Evolutionary conservation across 257 asterid genomes (phyloP).

Genomic region (Paulownia fortunei): DNA sequence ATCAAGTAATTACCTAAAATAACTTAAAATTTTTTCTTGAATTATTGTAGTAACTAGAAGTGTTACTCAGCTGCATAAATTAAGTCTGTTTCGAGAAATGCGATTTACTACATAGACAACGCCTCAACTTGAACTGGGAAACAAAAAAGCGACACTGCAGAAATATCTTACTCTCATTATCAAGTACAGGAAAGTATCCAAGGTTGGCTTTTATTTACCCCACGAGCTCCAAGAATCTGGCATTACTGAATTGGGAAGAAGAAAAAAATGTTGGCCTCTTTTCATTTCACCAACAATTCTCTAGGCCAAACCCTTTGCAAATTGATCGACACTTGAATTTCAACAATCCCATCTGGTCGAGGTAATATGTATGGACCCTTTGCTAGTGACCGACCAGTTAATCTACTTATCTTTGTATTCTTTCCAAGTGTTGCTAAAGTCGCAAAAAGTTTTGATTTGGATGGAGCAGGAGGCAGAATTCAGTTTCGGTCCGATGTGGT

Average conservation of each 20-base stretch:
- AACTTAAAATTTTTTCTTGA: no score
- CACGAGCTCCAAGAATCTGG: conserved; percentile 16
- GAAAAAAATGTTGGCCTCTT: conserved; percentile 36
- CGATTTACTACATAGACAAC: background rate
- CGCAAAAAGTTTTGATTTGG: background rate
- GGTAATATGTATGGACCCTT: conserved; percentile 1
- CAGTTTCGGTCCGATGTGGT: conserved; percentile 37
- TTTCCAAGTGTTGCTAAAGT: no score
- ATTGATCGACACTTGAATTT: conserved; percentile 23
- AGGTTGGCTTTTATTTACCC: background rate
- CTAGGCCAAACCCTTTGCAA: conserved; percentile 15
- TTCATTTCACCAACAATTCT: conserved; percentile 31
- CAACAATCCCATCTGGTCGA: conserved; percentile 27
- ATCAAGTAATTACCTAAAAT: no score
- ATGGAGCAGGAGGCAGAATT: conserved; percentile 28
- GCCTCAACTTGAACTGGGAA: background rate
- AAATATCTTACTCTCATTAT: conserved; percentile 27
- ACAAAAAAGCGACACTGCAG: conserved; percentile 22
- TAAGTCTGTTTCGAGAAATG: background rate
- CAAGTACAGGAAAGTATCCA: conserved; percentile 12
- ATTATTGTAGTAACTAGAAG: no score
- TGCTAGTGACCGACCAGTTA: no score
- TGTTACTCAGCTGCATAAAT: background rate
- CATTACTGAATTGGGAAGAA: background rate
- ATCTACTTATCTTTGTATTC: background rate